Percentiles rank a stretch among this genome's conserved stretches.
Conservation (phyloP, 1,139 yeast genomes). For the Sugiyamaella grinbergsii region DNA sequence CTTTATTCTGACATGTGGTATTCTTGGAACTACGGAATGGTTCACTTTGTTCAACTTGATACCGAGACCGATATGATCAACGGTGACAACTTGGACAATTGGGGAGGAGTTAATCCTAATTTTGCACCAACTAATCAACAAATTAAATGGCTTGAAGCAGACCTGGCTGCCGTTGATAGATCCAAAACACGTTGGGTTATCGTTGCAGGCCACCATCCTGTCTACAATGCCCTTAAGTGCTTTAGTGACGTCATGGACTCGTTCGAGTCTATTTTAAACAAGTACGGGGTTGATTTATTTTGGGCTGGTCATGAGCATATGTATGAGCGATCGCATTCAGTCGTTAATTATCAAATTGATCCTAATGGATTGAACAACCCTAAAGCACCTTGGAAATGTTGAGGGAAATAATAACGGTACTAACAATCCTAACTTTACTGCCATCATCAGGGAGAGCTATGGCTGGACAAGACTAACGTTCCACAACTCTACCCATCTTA, state of each 20-base stretch:
- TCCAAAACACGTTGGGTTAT: slow-evolving; percentile 36
- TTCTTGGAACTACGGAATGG: slow-evolving; percentile 36
- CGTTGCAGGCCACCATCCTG: slow-evolving; percentile 43
- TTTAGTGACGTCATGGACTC: slow-evolving; percentile 28
- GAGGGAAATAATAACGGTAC: slow-evolving; percentile 26
- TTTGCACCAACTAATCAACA: slow-evolving; percentile 34
- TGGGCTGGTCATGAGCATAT: slow-evolving; percentile 28
- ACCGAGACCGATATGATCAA: slow-evolving; percentile 35
- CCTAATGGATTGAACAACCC: slow-evolving; percentile 32
- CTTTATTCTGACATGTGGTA: slow-evolving; percentile 34
- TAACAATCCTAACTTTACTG: slow-evolving; percentile 24
- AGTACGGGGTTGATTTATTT: slow-evolving; percentile 32
- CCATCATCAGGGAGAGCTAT: slow-evolving; percentile 21
- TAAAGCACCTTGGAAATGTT: slow-evolving; percentile 29
- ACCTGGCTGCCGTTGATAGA: slow-evolving; percentile 43
- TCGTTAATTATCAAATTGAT: slow-evolving; percentile 25
- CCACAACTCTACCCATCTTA: slow-evolving; percentile 29
- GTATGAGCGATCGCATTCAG: slow-evolving; percentile 28
- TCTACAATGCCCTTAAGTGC: slow-evolving; percentile 28
- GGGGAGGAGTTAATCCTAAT: slow-evolving; percentile 27
- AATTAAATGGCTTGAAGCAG: slow-evolving; percentile 45
- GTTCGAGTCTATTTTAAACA: slow-evolving; percentile 31
- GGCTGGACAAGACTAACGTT: slow-evolving; percentile 29
- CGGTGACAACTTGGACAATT: slow-evolving; percentile 31
- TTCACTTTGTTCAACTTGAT: slow-evolving; percentile 32